Percentiles rank a stretch among this genome's conserved stretches.
These are phyloP conservation scores for Talaromyces trachyspermus DNA, from an alignment of 495 filamentous ascomycete species.

Conservation along the genomic window DNA sequence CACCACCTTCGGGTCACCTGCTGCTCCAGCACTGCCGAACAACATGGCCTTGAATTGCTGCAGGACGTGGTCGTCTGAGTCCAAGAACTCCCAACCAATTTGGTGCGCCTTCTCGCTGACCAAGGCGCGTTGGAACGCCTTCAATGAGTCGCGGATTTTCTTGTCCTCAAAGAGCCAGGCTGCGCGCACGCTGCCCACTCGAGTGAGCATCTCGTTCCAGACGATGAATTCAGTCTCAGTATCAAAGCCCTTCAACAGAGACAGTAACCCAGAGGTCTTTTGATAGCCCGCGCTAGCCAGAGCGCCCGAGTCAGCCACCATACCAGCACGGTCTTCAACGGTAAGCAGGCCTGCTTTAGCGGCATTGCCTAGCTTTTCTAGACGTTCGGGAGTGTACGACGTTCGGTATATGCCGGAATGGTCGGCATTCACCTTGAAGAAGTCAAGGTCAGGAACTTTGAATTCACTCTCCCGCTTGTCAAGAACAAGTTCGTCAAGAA, in stretches of 20 bases:
- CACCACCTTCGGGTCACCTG: conserved; percentile 51
- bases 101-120: conserved; percentile 71
- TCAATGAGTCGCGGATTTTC: conserved; percentile 63
- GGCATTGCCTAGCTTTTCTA: conserved; percentile 60
- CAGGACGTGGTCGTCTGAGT: conserved; percentile 76
- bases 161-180: conserved; percentile 87
- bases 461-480: conserved; percentile 67
- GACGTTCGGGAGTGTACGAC: conserved; percentile 52
- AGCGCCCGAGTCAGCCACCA: conserved; percentile 92
- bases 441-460: conserved; percentile 52
- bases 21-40: conserved; percentile 54
- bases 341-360: conserved; percentile 79
- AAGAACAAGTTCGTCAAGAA: conserved; percentile 55
- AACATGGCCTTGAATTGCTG: conserved; percentile 73
- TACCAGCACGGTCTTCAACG: conserved; percentile 89
- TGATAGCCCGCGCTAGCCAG: conserved; percentile 87
- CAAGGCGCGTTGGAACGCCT: conserved; percentile 71
- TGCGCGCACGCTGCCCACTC: conserved; percentile 64
- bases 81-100: conserved; percentile 80
- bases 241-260: conserved; percentile 76
- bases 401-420: conserved; percentile 60
- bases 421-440: conserved; percentile 64
- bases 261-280: conserved; percentile 82
- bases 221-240: conserved; percentile 84
- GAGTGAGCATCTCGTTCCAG: conserved; percentile 82